Evolutionary conservation across 2,329 filamentous ascomycete species (phyloP), one percentile per base, ranked within the genome.

Genomic region (Alternaria sp.): DNA sequence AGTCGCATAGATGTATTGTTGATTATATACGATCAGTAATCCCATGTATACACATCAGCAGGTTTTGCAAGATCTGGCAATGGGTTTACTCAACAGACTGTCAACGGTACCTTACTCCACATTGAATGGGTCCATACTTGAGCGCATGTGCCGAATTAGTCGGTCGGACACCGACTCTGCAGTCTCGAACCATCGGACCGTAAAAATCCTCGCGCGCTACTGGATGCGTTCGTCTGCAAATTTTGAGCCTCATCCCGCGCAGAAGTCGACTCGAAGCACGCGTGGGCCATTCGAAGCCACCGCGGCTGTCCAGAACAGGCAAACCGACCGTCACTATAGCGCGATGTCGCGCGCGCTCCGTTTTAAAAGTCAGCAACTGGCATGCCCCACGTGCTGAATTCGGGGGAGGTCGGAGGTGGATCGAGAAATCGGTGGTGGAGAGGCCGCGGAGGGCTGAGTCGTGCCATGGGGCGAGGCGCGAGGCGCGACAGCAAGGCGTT

Each of bases 381-480:
- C 27, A 20, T 1, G 43, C 25, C 38, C 46, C 45, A 32, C 28
- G 27, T 54, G 22, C 25, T n/a, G 28, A 40, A 28, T 9, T 25
- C 30, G 45, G 38, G 28, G 54, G n/a, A 52, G 45, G 34, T 22
- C 25, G 41, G 48, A 57, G 54, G 40, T 36, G 58, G 54, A 60
- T 43, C 57, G 25, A 45, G n/a, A 51, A 50, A 46, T 38, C 16
- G 41, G 14, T 51, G n/a, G 53, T 57, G 53, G 46, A 57, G 45
- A 18, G 30, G 8, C 38, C 27, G 32, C 46, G 45, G 53, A 51
- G n/a, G 25, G 27, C 18, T 46, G 45, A 52, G 32, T 57, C 27
- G 54, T 57, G 46, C 54, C 54, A 57, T 49, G 58, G 54, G 48
- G 38, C 38, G 20, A 51, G 32, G 40, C 22, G 53, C 20, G 28